Evolutionary conservation across 2,329 filamentous ascomycete species (phyloP).

Genomic region (Sphaerostilbella broomeana): DNA sequence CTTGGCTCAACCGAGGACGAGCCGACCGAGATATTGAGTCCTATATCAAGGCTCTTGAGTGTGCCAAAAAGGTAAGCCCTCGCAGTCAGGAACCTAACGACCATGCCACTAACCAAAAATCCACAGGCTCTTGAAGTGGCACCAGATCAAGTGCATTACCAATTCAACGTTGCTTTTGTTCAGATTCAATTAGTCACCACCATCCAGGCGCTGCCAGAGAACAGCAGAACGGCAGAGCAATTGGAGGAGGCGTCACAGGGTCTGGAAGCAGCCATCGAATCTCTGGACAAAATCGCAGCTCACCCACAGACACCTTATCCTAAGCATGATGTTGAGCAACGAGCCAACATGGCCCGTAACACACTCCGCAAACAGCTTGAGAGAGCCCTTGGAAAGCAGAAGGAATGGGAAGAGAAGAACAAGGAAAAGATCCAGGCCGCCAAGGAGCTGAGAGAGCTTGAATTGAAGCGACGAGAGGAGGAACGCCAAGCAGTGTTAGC

Average conservation of each 20-base stretch:
- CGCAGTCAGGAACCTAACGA: too few relatives aligned
- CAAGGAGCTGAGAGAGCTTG: slow-evolving; percentile 70
- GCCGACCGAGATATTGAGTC: slow-evolving; percentile 51
- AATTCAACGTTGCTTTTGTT: slow-evolving; percentile 97
- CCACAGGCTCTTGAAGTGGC: slow-evolving; percentile 64
- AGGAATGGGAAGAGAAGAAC: slow-evolving; percentile 89
- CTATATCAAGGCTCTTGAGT: slow-evolving; percentile 51
- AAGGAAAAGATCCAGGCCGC: slow-evolving; percentile 80
- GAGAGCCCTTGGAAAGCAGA: slow-evolving; percentile 74
- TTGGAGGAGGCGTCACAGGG: slow-evolving; percentile 74
- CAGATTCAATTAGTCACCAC: slow-evolving; percentile 88
- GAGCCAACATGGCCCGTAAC: slow-evolving; percentile 94
- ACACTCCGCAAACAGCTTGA: slow-evolving; percentile 91
- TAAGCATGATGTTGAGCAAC: slow-evolving; percentile 82
- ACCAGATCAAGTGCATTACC: slow-evolving; percentile 81
- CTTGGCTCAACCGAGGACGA: slow-evolving; percentile 77
- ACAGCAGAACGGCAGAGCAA: slow-evolving; percentile 70
- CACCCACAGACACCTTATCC: slow-evolving; percentile 75
- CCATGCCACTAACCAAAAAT: slow-evolving; percentile 15
- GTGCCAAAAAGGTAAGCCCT: slow-evolving; percentile 56
- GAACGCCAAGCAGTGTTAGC: slow-evolving; percentile 62
- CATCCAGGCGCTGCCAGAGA: slow-evolving; percentile 67
- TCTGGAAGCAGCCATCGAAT: slow-evolving; percentile 77
- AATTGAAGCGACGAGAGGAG: slow-evolving; percentile 71
- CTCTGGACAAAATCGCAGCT: slow-evolving; percentile 56